Evolutionary conservation across 441 rosid species (phyloP).

Genomic region (Gossypium schwendimanii): DNA sequence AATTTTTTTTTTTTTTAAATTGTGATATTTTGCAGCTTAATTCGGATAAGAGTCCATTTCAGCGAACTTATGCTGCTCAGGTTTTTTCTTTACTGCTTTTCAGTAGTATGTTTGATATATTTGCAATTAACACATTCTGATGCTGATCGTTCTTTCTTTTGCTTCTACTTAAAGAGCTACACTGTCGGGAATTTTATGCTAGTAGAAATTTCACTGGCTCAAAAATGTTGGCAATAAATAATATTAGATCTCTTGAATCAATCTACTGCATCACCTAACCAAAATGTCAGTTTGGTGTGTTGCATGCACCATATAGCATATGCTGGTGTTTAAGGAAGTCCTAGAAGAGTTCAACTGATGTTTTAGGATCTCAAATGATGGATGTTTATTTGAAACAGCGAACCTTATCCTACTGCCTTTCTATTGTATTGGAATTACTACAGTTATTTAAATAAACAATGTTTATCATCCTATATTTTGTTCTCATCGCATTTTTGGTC

Average conservation of each 20-base stretch:
- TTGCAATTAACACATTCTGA: neutral
- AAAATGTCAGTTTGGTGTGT: neutral
- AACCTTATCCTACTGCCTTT: neutral
- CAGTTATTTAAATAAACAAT: neutral
- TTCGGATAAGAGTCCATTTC: conserved; percentile 80
- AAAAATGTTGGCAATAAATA: neutral
- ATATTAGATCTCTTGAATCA: neutral
- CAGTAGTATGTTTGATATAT: neutral
- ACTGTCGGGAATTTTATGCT: neutral
- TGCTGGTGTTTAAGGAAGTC: neutral
- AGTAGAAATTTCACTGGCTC: neutral
- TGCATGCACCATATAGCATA: neutral
- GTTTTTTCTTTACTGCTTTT: conserved; percentile 22
- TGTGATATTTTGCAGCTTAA: conserved; percentile 56
- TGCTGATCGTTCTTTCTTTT: neutral
- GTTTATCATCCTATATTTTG: neutral
- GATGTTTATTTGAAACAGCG: neutral
- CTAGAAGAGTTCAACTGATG: neutral
- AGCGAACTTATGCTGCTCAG: conserved; percentile 87
- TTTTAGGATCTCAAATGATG: neutral
- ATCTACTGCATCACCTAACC: neutral
- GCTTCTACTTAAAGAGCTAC: neutral
- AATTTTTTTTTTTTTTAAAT: neutral
- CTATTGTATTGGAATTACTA: neutral
- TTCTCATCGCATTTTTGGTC: neutral